phyloP scores from a whole-genome alignment of 1,284 basidiomycete genomes.

The Cystobasidium sp. region DNA sequence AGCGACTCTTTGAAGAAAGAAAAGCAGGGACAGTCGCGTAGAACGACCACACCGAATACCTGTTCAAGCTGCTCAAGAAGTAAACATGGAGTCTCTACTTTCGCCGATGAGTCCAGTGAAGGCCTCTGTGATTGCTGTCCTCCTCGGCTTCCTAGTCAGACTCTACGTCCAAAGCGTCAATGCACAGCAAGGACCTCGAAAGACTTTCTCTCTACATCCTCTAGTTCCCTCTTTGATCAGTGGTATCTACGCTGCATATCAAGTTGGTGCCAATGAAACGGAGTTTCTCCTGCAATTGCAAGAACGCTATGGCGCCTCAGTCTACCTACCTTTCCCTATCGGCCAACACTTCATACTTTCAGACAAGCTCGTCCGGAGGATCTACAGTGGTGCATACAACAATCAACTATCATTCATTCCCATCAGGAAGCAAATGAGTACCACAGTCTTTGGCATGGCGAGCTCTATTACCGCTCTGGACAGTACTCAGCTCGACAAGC shows the following conservation, averaged over 20 bases:
- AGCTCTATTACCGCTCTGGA: constrained; percentile 18
- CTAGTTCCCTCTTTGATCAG: constrained; percentile 24
- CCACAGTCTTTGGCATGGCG: constrained; percentile 40
- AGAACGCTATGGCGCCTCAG: constrained; percentile 31
- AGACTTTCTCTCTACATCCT: constrained; percentile 31
- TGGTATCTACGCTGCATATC: constrained; percentile 33
- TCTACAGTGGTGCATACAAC: constrained; percentile 44
- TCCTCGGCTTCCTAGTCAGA: background rate
- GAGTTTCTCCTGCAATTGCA: constrained; percentile 42
- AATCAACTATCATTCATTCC: constrained; percentile 47
- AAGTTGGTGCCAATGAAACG: constrained; percentile 47
- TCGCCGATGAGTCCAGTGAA: background rate
- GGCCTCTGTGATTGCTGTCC: background rate
- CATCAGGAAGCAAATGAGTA: constrained; percentile 47
- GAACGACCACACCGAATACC: too few species aligned
- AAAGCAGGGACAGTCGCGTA: too few species aligned
- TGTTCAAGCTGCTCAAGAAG: too few species aligned
- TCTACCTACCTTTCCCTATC: constrained; percentile 50
- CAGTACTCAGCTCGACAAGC: constrained; percentile 19
- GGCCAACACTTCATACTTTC: constrained; percentile 45
- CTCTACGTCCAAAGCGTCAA: background rate
- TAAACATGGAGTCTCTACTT: too few species aligned
- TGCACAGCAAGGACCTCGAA: constrained; percentile 7
- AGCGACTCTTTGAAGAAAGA: too few species aligned
- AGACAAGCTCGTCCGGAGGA: constrained; percentile 28